Percentiles rank a stretch among this genome's conserved stretches.
These are phyloP conservation scores for Globisporangium camurandrum DNA, from an alignment of 352 stramenopile species.

Conservation along the genomic window DNA sequence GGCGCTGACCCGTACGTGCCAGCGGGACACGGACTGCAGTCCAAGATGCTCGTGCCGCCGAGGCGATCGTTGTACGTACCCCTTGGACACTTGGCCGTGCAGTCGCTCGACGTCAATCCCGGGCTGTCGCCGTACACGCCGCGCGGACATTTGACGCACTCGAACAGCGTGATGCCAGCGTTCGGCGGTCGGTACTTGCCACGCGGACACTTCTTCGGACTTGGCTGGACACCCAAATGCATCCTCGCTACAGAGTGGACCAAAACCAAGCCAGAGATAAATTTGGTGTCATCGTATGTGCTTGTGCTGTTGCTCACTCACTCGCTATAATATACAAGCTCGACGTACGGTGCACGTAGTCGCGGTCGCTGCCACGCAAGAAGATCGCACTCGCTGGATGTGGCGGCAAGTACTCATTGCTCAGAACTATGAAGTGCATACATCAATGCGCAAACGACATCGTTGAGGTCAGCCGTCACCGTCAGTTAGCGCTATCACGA, in stretches of 20 bases:
- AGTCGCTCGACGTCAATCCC: slow-evolving; percentile 49
- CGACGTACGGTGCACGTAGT: neutral
- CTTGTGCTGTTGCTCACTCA: too few species aligned
- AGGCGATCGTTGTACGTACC: slow-evolving; percentile 60
- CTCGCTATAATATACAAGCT: too few species aligned
- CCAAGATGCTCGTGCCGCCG: slow-evolving; percentile 46
- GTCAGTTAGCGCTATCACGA: neutral
- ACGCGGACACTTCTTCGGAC: slow-evolving; percentile 32
- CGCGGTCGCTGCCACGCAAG: neutral
- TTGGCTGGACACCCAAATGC: slow-evolving; percentile 47
- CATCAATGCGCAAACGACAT: neutral
- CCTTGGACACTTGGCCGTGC: slow-evolving; percentile 63
- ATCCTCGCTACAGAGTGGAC: slow-evolving; percentile 29
- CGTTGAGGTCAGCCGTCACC: too few species aligned
- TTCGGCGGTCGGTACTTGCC: slow-evolving; percentile 58
- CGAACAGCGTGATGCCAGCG: slow-evolving; percentile 31
- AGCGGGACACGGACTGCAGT: slow-evolving; percentile 57
- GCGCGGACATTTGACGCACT: slow-evolving; percentile 66
- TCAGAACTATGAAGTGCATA: neutral
- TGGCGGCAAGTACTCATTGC: neutral
- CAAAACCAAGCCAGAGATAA: too few species aligned
- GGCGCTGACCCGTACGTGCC: slow-evolving; percentile 48
- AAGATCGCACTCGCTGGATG: neutral
- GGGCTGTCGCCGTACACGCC: slow-evolving; percentile 67
- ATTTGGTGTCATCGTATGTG: too few species aligned